Percentiles rank a stretch among this genome's conserved stretches.
Evolutionary conservation across 371 early-diverging fungal species (phyloP).

Genomic region (Vairimorpha apis): DNA sequence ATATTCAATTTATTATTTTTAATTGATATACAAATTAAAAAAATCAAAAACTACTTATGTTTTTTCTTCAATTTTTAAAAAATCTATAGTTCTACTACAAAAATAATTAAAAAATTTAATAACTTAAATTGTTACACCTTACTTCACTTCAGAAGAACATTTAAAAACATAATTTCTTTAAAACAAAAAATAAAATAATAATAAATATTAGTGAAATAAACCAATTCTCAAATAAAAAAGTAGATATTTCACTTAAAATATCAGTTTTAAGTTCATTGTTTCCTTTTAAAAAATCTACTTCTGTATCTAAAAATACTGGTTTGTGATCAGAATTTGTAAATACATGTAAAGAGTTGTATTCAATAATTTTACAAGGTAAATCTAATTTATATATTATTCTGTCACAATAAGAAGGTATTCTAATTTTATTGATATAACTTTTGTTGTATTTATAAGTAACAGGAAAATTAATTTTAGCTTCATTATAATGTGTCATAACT

Average conservation of each 20-base stretch:
- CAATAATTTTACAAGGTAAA: neutral
- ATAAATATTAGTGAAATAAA: neutral
- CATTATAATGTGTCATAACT: neutral
- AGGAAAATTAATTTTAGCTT: neutral
- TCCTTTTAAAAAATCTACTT: too few species aligned
- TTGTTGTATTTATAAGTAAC: conserved; percentile 20
- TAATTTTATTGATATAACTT: neutral
- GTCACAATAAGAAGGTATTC: conserved; percentile 17
- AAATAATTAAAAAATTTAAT: too few species aligned
- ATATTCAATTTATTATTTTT: too few species aligned
- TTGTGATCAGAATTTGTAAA: conserved; percentile 10
- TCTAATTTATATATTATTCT: neutral
- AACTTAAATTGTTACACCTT: too few species aligned
- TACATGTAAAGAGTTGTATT: neutral
- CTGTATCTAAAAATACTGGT: neutral
- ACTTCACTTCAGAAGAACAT: neutral
- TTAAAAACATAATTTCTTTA: neutral
- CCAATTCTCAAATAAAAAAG: neutral
- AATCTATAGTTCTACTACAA: too few species aligned
- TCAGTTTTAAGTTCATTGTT: too few species aligned
- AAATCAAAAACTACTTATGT: too few species aligned
- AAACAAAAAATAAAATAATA: neutral
- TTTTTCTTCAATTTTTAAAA: too few species aligned
- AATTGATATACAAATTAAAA: too few species aligned
- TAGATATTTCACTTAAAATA: neutral